These are phyloP conservation scores for Herpetomonas samuelpessoai DNA, from an alignment of 208 protist genomes.

Conservation along the genomic window DNA sequence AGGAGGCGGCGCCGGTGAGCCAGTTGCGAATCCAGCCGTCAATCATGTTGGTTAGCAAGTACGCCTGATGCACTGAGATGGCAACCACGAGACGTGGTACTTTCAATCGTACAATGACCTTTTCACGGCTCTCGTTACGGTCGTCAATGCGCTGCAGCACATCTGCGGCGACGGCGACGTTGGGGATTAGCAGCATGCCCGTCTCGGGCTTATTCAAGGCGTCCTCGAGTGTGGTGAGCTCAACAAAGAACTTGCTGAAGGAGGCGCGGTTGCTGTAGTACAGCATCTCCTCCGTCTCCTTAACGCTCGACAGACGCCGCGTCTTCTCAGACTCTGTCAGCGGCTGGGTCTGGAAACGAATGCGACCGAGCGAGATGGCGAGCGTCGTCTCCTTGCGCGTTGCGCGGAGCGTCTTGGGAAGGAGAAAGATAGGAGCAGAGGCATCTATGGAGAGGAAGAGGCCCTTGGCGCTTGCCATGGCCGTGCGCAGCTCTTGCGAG, in stretches of 20 bases:
- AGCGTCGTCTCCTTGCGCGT: constrained; percentile 45
- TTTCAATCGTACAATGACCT: constrained; percentile 68
- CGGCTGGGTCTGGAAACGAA: constrained; percentile 59
- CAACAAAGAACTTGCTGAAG: constrained; percentile 75
- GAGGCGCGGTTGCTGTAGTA: constrained; percentile 74
- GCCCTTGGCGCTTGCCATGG: constrained; percentile 60
- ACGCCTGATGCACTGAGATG: constrained; percentile 71
- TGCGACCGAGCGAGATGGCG: constrained; percentile 64
- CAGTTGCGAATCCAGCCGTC: constrained; percentile 64
- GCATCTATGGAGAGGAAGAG: constrained; percentile 71
- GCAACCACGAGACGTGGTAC: constrained; percentile 60
- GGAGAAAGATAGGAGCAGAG: constrained; percentile 65
- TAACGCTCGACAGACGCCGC: constrained; percentile 20
- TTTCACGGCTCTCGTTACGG: constrained; percentile 33
- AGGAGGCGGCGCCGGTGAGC: background rate
- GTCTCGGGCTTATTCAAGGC: constrained; percentile 46
- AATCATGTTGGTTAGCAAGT: constrained; percentile 66
- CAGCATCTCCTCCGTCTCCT: constrained; percentile 46
- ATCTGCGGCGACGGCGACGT: constrained; percentile 63
- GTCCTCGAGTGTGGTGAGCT: constrained; percentile 64
- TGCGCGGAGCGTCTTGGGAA: constrained; percentile 51
- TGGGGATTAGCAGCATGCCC: constrained; percentile 72
- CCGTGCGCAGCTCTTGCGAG: constrained; percentile 50
- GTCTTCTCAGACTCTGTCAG: constrained; percentile 64
- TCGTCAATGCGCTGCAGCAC: constrained; percentile 77